Base-by-base conservation (phyloP, 108 stramenopile species). In the Nitzschia putrida region DNA sequence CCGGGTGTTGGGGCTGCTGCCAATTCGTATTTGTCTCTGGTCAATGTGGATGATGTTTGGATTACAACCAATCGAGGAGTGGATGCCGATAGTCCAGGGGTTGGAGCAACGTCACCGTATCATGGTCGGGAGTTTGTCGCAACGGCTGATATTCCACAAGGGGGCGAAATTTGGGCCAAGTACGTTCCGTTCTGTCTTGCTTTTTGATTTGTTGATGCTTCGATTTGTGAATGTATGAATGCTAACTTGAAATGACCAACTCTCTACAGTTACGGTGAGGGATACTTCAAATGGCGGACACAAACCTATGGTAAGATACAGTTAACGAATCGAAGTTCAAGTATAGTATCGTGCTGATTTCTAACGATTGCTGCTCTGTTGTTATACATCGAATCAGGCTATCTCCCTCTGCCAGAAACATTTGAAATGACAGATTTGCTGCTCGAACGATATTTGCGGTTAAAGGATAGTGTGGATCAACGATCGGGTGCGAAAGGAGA, bases 91-190 rank as follows among this genome's bases (percentile, higher is more conserved):
- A 68, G 66, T 60, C 76, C 79, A 1, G 88, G 86, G 0, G 64
- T 73, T 11, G 92, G 92, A 40, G 84, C 89, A 7, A 60, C 73
- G 41, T 80, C 88, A 22, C 63, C 51, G 2, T 87, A 85, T 72
- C 60, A 72, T 37, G 69, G 67, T n/a, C 66, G 78, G 0, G 16
- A 14, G 3, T 77, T 77, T 64, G 21, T 52, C 16, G 76, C 84
- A 3, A 22, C 18, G 0, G 24, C 43, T 13, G 41, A 70, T 7
- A 77, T 91, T 60, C 66, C 63, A 50, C 78, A 74, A 1, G 87
- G 85, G 12, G 76, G 75, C 7, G 88, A 88, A 61, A 44, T 93
- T 0, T 85, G 73, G 57, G 80, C 79, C 23, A 13, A 21, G 54
- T 66, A n/a, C 42, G 54, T 58, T 21, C 0, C 53, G 53, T 45